These are phyloP conservation scores for Mortierella antarctica DNA, from an alignment of 192 early-diverging fungal species.

Conservation along the genomic window DNA sequence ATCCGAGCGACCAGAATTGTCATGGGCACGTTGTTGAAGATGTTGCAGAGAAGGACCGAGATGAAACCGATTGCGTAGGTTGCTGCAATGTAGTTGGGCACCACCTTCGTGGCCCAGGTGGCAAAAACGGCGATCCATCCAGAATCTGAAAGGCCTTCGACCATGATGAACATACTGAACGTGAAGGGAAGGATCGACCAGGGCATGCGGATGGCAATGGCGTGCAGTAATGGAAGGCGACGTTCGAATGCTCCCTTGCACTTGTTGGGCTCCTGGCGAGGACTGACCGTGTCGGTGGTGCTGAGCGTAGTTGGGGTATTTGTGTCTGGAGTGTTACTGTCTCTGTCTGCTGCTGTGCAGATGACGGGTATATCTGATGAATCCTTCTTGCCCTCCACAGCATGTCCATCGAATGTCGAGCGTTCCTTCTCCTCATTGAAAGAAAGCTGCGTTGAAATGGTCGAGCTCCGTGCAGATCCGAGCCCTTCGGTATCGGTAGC, in stretches of 20 bases:
- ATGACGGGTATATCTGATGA: not conserved
- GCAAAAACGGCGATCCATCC: conserved; percentile 82
- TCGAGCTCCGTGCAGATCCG: too few relatives aligned
- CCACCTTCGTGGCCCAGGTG: conserved; percentile 59
- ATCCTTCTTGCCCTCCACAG: not conserved
- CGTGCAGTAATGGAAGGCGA: conserved; percentile 62
- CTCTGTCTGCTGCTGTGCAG: conserved; percentile 1
- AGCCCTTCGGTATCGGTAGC: not conserved
- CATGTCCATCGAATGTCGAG: not conserved
- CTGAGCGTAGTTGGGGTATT: not conserved
- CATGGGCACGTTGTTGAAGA: conserved; percentile 90
- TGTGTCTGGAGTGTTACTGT: not conserved
- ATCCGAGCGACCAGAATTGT: conserved; percentile 83
- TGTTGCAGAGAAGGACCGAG: conserved; percentile 74
- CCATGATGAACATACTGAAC: conserved; percentile 89
- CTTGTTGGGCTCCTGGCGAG: not conserved
- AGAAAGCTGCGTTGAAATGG: not conserved
- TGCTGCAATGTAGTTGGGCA: conserved; percentile 64
- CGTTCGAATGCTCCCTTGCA: conserved; percentile 8
- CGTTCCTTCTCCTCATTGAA: not conserved
- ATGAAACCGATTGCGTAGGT: conserved; percentile 71
- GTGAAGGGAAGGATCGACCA: conserved; percentile 83
- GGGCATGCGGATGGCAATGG: conserved; percentile 73
- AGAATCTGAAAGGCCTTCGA: conserved; percentile 71
- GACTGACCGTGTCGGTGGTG: not conserved